phyloP scores from a whole-genome alignment of 345 rosid genomes.

The Noccaea bulbosa region DNA sequence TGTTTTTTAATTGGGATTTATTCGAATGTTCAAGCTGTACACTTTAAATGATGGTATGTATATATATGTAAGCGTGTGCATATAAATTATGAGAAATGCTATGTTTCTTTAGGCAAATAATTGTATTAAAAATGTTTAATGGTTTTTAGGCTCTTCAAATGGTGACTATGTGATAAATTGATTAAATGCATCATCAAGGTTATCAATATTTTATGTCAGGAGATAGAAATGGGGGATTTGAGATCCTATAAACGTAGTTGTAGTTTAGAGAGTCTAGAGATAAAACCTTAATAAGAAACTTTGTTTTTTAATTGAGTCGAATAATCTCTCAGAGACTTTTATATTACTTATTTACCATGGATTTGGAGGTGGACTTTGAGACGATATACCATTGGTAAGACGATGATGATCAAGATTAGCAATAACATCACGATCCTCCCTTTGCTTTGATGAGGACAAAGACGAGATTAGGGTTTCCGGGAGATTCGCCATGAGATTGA shows the following conservation, averaged over 20 bases:
- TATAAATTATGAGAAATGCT: background rate
- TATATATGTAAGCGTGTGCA: conserved; percentile 12
- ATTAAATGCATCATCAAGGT: background rate
- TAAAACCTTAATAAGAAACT: background rate
- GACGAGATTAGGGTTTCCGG: conserved; percentile 66
- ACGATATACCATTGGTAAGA: conserved; percentile 41
- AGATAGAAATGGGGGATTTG: background rate
- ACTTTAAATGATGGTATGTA: conserved; percentile 6
- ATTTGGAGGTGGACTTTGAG: conserved; percentile 65
- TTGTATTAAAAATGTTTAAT: background rate
- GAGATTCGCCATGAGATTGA: conserved; percentile 50
- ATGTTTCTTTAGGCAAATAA: background rate
- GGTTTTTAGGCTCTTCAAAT: conserved; percentile 2
- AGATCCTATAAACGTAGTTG: background rate
- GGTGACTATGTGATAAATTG: background rate
- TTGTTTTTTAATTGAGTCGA: background rate
- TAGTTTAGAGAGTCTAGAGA: conserved; percentile 1
- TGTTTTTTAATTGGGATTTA: background rate
- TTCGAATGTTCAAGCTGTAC: background rate
- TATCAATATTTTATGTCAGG: background rate
- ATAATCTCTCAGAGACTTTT: background rate
- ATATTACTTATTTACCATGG: conserved; percentile 54
- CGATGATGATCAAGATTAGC: conserved; percentile 33
- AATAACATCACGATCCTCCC: conserved; percentile 35
- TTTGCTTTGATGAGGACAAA: conserved; percentile 46